Percentiles rank a stretch among this genome's conserved stretches.
These are phyloP conservation scores for Luvunga scandens DNA, from an alignment of 345 rosid genomes.

Conservation along the genomic window DNA sequence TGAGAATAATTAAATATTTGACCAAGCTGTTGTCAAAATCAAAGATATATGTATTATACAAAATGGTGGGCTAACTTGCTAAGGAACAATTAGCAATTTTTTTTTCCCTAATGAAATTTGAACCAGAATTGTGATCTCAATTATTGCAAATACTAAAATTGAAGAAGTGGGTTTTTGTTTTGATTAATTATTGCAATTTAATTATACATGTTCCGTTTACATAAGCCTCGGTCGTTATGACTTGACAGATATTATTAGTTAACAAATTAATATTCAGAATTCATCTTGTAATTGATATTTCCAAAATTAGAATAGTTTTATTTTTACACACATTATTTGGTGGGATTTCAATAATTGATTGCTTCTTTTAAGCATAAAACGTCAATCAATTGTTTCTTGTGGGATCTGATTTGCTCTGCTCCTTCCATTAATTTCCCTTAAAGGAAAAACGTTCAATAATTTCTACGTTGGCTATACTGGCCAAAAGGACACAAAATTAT, in stretches of 20 bases:
- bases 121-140: not conserved
- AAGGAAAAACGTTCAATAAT: slow-evolving; percentile 1
- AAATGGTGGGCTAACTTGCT: not conserved
- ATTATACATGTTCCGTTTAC: not conserved
- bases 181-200: slow-evolving; percentile 9
- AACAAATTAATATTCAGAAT: too few relatives aligned
- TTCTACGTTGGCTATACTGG: too few relatives aligned
- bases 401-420: not conserved
- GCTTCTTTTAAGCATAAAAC: not conserved
- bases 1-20: not conserved
- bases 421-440: not conserved
- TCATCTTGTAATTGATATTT: too few relatives aligned
- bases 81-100: too few relatives aligned
- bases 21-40: not conserved
- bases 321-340: too few relatives aligned
- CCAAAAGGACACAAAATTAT: too few relatives aligned
- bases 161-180: not conserved
- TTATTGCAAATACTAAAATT: not conserved
- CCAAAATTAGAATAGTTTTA: too few relatives aligned
- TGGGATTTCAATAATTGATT: not conserved
- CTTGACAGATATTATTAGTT: not conserved
- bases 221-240: not conserved
- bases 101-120: not conserved
- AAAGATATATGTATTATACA: not conserved
- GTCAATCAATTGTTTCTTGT: not conserved